These are phyloP conservation scores for Solanum piurae DNA, from an alignment of 257 asterid species.

Conservation along the genomic window DNA sequence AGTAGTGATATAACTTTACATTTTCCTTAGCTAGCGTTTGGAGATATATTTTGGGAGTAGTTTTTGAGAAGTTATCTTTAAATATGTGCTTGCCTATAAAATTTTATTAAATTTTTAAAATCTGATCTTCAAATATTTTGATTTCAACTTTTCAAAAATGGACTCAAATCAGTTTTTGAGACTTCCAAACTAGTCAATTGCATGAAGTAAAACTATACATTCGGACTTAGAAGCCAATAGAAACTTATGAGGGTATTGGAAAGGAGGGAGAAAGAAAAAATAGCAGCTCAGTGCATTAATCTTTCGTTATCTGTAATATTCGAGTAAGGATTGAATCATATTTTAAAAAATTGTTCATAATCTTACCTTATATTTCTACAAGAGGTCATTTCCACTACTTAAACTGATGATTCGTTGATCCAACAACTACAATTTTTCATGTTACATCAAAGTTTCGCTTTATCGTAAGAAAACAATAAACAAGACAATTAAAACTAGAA, in stretches of 20 bases:
- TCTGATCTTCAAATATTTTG: too few species aligned
- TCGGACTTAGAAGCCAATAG: not conserved
- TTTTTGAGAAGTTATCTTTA: not conserved
- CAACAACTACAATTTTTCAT: not conserved
- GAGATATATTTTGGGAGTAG: not conserved
- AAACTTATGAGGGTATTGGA: not conserved
- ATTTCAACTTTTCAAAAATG: too few species aligned
- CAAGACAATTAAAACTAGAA: not conserved
- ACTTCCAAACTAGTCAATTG: not conserved
- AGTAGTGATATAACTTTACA: not conserved
- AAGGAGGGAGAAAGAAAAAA: not conserved
- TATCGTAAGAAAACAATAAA: not conserved
- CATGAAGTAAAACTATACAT: not conserved
- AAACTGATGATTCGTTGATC: not conserved
- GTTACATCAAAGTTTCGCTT: not conserved
- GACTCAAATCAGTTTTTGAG: too few species aligned
- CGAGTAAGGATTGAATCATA: not conserved
- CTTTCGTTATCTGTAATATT: not conserved
- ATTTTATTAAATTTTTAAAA: too few species aligned
- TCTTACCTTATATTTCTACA: not conserved
- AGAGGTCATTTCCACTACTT: not conserved
- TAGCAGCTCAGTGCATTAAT: not conserved
- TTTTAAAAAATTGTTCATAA: not conserved
- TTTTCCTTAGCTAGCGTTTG: not conserved
- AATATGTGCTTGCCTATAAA: too few species aligned